These are phyloP conservation scores for Naumovozyma dairenensis DNA, from an alignment of 805 yeast genomes.

Conservation along the genomic window DNA sequence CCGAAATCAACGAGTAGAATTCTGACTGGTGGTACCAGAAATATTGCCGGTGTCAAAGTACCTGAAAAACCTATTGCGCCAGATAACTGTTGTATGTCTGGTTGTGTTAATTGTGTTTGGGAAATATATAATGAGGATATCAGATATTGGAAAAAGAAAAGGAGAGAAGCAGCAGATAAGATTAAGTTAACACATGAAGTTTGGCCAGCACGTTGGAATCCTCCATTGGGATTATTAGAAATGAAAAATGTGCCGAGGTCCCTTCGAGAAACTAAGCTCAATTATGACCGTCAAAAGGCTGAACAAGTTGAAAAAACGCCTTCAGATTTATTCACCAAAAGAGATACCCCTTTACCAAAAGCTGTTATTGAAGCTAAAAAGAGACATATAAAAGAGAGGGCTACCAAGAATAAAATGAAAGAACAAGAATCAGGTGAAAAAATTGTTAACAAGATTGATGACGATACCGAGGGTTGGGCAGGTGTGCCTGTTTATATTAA, in stretches of 20 bases:
- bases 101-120: conserved; percentile 97
- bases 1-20: conserved; percentile 32
- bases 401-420: conserved; percentile 5
- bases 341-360: conserved; percentile 23
- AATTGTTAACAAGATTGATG: conserved; percentile 14
- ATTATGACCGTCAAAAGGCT: not conserved
- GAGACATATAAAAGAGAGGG: conserved; percentile 8
- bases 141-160: conserved; percentile 61
- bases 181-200: conserved; percentile 34
- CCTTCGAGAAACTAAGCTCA: not conserved
- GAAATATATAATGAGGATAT: conserved; percentile 82
- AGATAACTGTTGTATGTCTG: conserved; percentile 95
- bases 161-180: conserved; percentile 49
- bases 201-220: conserved; percentile 62
- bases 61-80: conserved; percentile 86
- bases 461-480: conserved; percentile 36
- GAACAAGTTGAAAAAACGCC: not conserved
- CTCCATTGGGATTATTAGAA: conserved; percentile 37
- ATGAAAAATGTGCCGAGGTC: conserved; percentile 35
- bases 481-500: conserved; percentile 66
- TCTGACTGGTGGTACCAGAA: conserved; percentile 9
- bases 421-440: conserved; percentile 2
- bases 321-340: conserved; percentile 26
- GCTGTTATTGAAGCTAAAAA: conserved; percentile 27
- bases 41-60: conserved; percentile 56